phyloP scores from a whole-genome alignment of 768 basidiomycete species.

The Boletus rubroflammeus region DNA sequence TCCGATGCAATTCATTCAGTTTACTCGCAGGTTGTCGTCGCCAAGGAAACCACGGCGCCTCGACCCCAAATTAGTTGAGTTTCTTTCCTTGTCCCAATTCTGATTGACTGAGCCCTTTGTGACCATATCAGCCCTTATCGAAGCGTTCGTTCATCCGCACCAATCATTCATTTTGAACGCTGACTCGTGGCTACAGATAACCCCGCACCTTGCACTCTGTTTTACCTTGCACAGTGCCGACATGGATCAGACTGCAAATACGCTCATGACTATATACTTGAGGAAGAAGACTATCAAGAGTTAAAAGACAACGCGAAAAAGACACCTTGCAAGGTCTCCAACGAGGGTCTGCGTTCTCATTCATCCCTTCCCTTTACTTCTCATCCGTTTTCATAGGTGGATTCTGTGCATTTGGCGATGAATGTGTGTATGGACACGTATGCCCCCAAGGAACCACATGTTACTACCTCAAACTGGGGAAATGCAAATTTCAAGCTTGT shows the following conservation, averaged over 20 bases:
- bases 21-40: constrained; percentile 29
- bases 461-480: constrained; percentile 49
- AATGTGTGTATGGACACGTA: constrained; percentile 43
- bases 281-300: constrained; percentile 49
- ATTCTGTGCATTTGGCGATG: constrained; percentile 54
- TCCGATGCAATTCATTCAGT: constrained; percentile 24
- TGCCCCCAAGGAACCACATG: constrained; percentile 49
- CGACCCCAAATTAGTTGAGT: constrained; percentile 53
- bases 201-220: constrained; percentile 65
- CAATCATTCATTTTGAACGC: neutral
- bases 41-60: constrained; percentile 39
- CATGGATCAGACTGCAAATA: constrained; percentile 57
- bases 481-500: constrained; percentile 64
- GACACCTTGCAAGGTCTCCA: constrained; percentile 56
- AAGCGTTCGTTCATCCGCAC: constrained; percentile 47
- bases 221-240: constrained; percentile 61
- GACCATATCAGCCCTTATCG: constrained; percentile 44
- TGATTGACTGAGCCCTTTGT: constrained; percentile 19
- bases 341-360: constrained; percentile 43
- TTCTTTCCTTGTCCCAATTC: constrained; percentile 2
- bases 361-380: neutral
- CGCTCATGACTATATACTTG: constrained; percentile 57
- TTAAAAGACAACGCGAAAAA: constrained; percentile 57
- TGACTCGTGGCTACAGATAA: constrained; percentile 35
- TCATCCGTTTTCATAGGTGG: constrained; percentile 39